phyloP scores from a whole-genome alignment of 192 early-diverging fungal genomes.

The Coemansia furcata region DNA sequence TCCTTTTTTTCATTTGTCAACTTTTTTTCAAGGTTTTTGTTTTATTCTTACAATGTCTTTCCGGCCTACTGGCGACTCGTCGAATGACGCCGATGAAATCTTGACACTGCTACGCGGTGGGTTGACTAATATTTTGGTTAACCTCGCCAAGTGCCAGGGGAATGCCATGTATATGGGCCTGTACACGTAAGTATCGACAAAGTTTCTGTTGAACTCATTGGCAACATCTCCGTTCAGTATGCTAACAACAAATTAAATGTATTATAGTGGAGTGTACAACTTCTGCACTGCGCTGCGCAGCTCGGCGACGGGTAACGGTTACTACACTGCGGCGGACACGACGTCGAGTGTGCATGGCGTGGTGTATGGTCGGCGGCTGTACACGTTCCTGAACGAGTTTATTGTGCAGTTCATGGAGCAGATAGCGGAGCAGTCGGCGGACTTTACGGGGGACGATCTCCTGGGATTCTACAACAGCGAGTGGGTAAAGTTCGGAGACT shows the following conservation, averaged over 20 bases:
- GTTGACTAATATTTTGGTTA: slow-evolving; percentile 77
- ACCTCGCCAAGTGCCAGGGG: slow-evolving; percentile 70
- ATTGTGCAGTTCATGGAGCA: slow-evolving; percentile 53
- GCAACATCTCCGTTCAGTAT: not conserved
- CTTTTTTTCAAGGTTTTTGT: not conserved
- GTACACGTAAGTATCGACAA: slow-evolving; percentile 64
- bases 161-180: slow-evolving; percentile 70
- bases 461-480: slow-evolving; percentile 84
- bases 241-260: not conserved
- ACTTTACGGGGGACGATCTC: slow-evolving; percentile 74
- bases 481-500: slow-evolving; percentile 89
- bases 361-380: slow-evolving; percentile 62
- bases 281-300: slow-evolving; percentile 43
- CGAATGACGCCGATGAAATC: slow-evolving; percentile 54
- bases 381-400: slow-evolving; percentile 59
- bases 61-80: slow-evolving; percentile 7
- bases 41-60: not conserved
- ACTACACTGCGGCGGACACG: slow-evolving; percentile 47
- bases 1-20: not conserved
- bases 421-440: slow-evolving; percentile 58
- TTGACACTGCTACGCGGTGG: slow-evolving; percentile 77
- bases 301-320: slow-evolving; percentile 17
- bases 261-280: slow-evolving; percentile 52
- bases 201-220: not conserved
- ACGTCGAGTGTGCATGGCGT: slow-evolving; percentile 37